Evolutionary conservation across 2,329 filamentous ascomycete species (phyloP).

Genomic region (Akanthomyces lecanii): DNA sequence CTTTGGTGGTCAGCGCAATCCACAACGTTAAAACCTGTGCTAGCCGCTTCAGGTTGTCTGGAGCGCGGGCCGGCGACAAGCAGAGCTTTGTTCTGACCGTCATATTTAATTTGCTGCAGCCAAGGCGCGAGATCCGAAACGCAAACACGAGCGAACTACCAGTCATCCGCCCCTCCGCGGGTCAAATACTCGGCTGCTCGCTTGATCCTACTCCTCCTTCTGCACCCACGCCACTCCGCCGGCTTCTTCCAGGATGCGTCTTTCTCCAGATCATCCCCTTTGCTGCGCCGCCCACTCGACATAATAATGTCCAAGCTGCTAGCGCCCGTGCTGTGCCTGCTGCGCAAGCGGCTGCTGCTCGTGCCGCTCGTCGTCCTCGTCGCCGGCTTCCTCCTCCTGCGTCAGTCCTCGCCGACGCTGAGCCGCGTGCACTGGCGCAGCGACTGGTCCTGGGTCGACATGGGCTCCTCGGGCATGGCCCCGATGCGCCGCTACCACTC

Average conservation of each 20-base stretch:
- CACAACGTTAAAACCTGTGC: no score
- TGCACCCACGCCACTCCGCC: background rate
- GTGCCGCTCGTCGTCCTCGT: background rate
- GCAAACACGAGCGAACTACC: no score
- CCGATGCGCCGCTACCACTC: constrained; percentile 16
- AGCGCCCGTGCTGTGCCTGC: background rate
- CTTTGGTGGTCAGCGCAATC: no score
- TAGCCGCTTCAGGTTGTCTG: no score
- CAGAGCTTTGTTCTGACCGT: background rate
- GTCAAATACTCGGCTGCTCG: no score
- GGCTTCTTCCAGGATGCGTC: constrained; percentile 5
- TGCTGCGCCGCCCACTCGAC: background rate
- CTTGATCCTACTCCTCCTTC: background rate
- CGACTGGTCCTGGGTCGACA: constrained; percentile 17
- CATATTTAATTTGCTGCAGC: background rate
- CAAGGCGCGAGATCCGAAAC: background rate
- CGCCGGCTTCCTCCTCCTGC: background rate
- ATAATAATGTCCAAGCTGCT: constrained; percentile 12
- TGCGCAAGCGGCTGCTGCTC: constrained; percentile 9
- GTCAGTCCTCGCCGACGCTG: constrained; percentile 1
- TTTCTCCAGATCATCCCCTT: background rate
- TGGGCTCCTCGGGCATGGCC: constrained; percentile 13
- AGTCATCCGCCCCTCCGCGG: no score
- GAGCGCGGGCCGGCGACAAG: no score
- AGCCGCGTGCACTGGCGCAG: constrained; percentile 15